Evolutionary conservation across 306 rosid genomes (phyloP).

Genomic region (Acacia crassicarpa): DNA sequence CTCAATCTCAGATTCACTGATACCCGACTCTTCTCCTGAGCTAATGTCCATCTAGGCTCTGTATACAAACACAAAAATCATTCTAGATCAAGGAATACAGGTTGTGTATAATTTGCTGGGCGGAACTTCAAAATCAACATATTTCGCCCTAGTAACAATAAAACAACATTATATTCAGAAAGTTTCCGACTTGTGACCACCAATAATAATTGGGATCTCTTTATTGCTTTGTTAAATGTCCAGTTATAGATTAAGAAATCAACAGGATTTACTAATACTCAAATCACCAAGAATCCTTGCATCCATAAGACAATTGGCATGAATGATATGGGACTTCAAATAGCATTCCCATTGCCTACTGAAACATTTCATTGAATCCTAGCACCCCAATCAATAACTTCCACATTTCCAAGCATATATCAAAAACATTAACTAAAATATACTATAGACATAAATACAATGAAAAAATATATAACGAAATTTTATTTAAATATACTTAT

Average conservation of each 20-base stretch:
- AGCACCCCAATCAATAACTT: neutral
- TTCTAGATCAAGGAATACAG: slow-evolving; percentile 7
- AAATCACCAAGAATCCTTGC: neutral
- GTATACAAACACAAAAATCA: slow-evolving; percentile 24
- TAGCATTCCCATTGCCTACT: neutral
- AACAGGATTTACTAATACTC: neutral
- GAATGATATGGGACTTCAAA: neutral
- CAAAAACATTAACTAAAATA: too few species aligned
- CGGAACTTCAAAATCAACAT: neutral
- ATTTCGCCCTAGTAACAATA: too few species aligned
- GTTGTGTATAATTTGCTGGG: neutral
- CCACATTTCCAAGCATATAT: neutral
- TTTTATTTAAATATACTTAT: too few species aligned
- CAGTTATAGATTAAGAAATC: neutral
- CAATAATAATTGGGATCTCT: neutral
- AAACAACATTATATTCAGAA: neutral
- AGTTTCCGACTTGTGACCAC: neutral
- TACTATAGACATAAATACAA: neutral
- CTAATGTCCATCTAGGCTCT: slow-evolving; percentile 51
- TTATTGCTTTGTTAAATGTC: neutral
- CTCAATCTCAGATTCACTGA: slow-evolving; percentile 90
- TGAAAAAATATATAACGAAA: too few species aligned
- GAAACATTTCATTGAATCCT: neutral
- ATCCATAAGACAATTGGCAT: neutral
- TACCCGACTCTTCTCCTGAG: slow-evolving; percentile 82